Evolutionary conservation across 2,329 filamentous ascomycete species (phyloP).

Genomic region (Aspergillus floridensis): DNA sequence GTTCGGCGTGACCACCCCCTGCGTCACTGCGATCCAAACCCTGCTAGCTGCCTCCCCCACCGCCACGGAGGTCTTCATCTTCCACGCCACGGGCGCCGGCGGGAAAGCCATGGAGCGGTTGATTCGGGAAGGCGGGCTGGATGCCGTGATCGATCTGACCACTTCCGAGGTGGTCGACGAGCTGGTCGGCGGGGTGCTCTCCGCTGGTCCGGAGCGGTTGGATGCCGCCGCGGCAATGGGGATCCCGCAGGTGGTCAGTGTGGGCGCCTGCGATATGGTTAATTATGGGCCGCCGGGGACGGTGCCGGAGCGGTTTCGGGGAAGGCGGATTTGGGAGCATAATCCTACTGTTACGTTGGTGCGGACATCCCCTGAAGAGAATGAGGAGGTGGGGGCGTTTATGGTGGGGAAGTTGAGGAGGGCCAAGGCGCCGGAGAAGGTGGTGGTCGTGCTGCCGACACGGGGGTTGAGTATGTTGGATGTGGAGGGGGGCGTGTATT

Average conservation of each 20-base stretch:
- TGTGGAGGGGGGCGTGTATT: slow-evolving; percentile 53
- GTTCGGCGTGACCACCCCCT: slow-evolving; percentile 72
- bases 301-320: slow-evolving; percentile 55
- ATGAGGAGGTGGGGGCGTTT: slow-evolving; percentile 53
- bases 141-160: slow-evolving; percentile 68
- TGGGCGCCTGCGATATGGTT: slow-evolving; percentile 59
- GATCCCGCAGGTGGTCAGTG: slow-evolving; percentile 57
- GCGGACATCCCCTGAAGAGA: slow-evolving; percentile 61
- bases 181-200: slow-evolving; percentile 62
- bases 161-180: slow-evolving; percentile 68
- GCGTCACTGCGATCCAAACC: slow-evolving; percentile 55
- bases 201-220: slow-evolving; percentile 57
- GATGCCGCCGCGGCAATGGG: slow-evolving; percentile 56
- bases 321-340: slow-evolving; percentile 57
- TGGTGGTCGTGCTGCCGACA: slow-evolving; percentile 59
- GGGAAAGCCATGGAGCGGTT: slow-evolving; percentile 68
- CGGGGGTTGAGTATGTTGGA: slow-evolving; percentile 63
- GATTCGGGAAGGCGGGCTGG: slow-evolving; percentile 55
- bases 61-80: slow-evolving; percentile 58
- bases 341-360: slow-evolving; percentile 67
- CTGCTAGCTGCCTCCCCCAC: slow-evolving; percentile 43
- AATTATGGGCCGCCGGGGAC: slow-evolving; percentile 60
- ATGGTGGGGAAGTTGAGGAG: slow-evolving; percentile 54
- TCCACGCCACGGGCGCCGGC: slow-evolving; percentile 68
- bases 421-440: slow-evolving; percentile 39